Evolutionary conservation across 179 eudicot species (phyloP), one percentile per base, ranked within the genome.

Genomic region (Corrigiola litoralis): DNA sequence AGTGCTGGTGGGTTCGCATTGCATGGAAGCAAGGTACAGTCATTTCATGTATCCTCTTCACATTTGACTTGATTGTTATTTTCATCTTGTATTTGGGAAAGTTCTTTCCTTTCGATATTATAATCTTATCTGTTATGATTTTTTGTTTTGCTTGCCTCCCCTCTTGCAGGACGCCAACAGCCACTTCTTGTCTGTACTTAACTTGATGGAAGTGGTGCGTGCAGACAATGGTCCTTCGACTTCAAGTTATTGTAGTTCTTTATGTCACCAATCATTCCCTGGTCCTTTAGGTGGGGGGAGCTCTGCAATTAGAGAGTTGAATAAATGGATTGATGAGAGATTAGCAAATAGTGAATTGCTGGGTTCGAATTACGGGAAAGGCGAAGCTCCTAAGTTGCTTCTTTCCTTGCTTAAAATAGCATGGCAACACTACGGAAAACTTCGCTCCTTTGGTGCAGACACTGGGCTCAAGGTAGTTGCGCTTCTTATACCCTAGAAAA

Each of bases 251-350:
- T 79, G 87, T 42, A 60, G 63, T 59, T 77, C 85, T 38, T 76
- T 92, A 6, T 79, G 92, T 48, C 86, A 71, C 46, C 92, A 80
- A 59, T 78, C 95, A 18, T 77, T 79, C 68, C 89, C 95, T 38
- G 96, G 98, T 72, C 98, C 98, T 27, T 79, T 89, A 65, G 75
- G 81, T 69, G 92, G 97, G 64, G 97, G 96, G 32, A 92, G 74
- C 79, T 80, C 67, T 65, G 88, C 88, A 67, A 72, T 46, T 69
- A 86, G 82, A 82, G 97, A 89, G 76, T 61, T 92, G 68, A 83
- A 77, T 53, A 89, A 68, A 68, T 92, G 98, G 96, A 79, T 85
- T 81, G 98, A 92, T 70, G 98, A 89, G 67, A 83, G 86, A 77
- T 85, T 87, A 46, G 58, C 80, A 32, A 78, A 71, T 50, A 67